Evolutionary conservation across 805 yeast species (phyloP), one percentile per base, ranked within the genome.

Genomic region (Candida boidinii): DNA sequence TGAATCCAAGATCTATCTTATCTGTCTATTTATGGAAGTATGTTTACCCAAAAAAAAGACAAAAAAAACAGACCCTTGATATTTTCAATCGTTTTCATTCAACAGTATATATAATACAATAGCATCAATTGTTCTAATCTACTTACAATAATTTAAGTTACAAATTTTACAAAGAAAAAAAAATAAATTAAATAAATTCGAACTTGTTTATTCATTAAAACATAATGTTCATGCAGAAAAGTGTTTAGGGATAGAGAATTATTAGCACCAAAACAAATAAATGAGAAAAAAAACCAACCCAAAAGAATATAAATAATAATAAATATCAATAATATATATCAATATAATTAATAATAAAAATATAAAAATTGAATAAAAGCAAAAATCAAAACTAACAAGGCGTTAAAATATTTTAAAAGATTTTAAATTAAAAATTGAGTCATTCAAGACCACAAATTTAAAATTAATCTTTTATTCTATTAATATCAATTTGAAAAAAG

Each of bases 121-220:
- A n/a, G n/a, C n/a, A n/a, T n/a, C n/a, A n/a, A n/a, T n/a, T n/a
- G n/a, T n/a, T n/a, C n/a, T n/a, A n/a, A n/a, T 9, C 21, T 19
- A 19, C 9, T 9, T 19, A 19, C 21, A 19, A 9, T 19, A 9
- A 19, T 19, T 9, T 7, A 9, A 19, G 21, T 19, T 19, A 19
- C 21, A n/a, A n/a, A n/a, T n/a, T n/a, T n/a, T n/a, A n/a, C n/a
- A n/a, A n/a, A n/a, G n/a, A n/a, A n/a, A n/a, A n/a, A 37, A 39
- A 32, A 38, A 25, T 26, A 31, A 27, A 32, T 29, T 35, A 28
- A 17, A 17, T 16, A 27, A 38, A 39, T 42, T 37, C 34, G 61
- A 55, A 53, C 58, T 44, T 54, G 64, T 60, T 55, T 58, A 41
- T 58, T 60, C 65, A 56, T 53, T 51, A n/a, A 58, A 58, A 60